Evolutionary conservation across 148 eudicot species (phyloP).

Genomic region (Euryodendron excelsum): DNA sequence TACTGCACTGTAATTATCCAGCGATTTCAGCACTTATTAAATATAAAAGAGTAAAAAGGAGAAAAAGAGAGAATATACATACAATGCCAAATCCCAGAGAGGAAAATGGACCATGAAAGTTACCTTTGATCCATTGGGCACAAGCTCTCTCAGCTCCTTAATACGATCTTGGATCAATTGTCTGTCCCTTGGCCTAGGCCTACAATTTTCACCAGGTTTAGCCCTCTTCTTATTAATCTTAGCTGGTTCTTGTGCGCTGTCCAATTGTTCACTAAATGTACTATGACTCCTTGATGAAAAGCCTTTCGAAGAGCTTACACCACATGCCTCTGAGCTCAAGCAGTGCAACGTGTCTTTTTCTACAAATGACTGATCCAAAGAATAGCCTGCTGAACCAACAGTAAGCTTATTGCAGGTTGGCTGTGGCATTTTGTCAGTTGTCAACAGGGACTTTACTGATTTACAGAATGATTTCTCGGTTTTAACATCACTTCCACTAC

Average conservation of each 20-base stretch:
- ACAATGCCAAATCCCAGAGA: background rate
- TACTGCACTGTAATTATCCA: conserved; percentile 71
- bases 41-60: too few species aligned
- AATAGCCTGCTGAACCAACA: conserved; percentile 50
- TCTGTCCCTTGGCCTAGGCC: conserved; percentile 96
- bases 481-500: conserved; percentile 28
- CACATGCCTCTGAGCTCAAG: conserved; percentile 51
- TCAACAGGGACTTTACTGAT: conserved; percentile 48
- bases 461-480: conserved; percentile 35
- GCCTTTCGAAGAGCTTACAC: conserved; percentile 42
- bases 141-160: conserved; percentile 81
- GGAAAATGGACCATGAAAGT: background rate
- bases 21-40: conserved; percentile 24
- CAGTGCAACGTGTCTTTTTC: conserved; percentile 49
- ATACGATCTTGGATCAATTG: conserved; percentile 94
- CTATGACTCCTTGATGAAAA: conserved; percentile 44
- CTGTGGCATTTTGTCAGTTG: conserved; percentile 53
- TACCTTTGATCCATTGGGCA: conserved; percentile 94
- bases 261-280: conserved; percentile 50
- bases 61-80: background rate
- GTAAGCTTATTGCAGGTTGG: conserved; percentile 49
- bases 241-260: conserved; percentile 38
- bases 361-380: conserved; percentile 49
- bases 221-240: conserved; percentile 68
- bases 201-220: conserved; percentile 76